Evolutionary conservation across 371 early-diverging fungal genomes (phyloP).

Genomic region (Mortierella sp.): DNA sequence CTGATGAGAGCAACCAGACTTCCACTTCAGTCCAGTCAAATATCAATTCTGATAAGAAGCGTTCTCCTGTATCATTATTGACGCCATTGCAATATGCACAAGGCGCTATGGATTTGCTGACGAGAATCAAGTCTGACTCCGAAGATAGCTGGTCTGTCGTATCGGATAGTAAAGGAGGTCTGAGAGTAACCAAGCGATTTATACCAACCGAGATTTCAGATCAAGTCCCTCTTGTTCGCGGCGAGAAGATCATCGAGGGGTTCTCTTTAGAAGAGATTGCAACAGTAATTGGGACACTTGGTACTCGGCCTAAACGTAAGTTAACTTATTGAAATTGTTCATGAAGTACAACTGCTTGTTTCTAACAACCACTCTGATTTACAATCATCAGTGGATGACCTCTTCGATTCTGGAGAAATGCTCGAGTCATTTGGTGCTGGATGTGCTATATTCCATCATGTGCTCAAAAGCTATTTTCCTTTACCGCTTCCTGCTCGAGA

Average conservation of each 20-base stretch:
- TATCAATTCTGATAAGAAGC: background rate
- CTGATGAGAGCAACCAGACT: background rate
- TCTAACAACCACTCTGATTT: background rate
- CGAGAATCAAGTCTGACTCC: constrained; percentile 32
- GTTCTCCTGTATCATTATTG: background rate
- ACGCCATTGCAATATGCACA: constrained; percentile 46
- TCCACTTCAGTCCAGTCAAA: background rate
- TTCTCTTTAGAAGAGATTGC: constrained; percentile 70
- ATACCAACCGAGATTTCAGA: constrained; percentile 60
- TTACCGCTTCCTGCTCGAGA: constrained; percentile 63
- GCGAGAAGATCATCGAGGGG: constrained; percentile 68
- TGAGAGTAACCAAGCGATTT: constrained; percentile 62
- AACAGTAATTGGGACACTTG: constrained; percentile 63
- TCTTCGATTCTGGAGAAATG: constrained; percentile 60
- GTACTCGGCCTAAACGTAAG: constrained; percentile 56
- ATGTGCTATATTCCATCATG: constrained; percentile 60
- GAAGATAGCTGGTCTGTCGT: constrained; percentile 64
- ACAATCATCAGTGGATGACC: constrained; percentile 57
- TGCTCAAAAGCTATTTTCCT: constrained; percentile 64
- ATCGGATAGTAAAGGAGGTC: constrained; percentile 62
- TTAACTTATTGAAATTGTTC: background rate
- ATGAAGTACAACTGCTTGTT: constrained; percentile 1
- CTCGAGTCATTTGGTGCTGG: constrained; percentile 58
- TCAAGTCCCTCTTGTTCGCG: constrained; percentile 66
- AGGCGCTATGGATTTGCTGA: constrained; percentile 37